Percentiles rank a stretch among this genome's conserved stretches.
These are phyloP conservation scores for Beverwykella pulmonaria DNA, from an alignment of 495 filamentous ascomycete species.

Conservation along the genomic window DNA sequence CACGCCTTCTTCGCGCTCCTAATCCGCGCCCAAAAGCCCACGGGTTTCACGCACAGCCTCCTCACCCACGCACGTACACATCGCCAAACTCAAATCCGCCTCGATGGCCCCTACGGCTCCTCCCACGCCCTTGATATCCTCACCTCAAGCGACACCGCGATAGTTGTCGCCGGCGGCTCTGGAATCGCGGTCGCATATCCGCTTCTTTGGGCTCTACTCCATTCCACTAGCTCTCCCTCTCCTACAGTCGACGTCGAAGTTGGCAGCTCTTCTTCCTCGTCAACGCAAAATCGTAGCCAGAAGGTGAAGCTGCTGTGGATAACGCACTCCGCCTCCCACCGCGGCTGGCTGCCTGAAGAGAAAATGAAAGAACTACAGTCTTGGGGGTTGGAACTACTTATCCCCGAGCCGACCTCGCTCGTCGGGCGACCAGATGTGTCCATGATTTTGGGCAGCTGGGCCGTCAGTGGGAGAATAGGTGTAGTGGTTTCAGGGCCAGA, in stretches of 20 bases:
- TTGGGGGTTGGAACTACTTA: conserved; percentile 52
- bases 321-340: conserved; percentile 54
- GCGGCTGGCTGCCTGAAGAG: conserved; percentile 54
- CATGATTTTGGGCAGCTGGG: conserved; percentile 42
- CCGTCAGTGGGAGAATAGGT: conserved; percentile 46
- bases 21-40: conserved; percentile 53
- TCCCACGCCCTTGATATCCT: conserved; percentile 51
- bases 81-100: conserved; percentile 43
- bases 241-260: conserved; percentile 6
- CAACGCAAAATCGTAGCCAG: neutral
- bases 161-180: conserved; percentile 64
- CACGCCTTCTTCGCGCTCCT: conserved; percentile 56
- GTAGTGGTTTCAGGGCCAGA: conserved; percentile 61
- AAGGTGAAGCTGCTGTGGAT: conserved; percentile 62
- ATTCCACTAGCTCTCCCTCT: neutral
- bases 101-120: conserved; percentile 65
- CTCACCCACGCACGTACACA: conserved; percentile 53
- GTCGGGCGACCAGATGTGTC: conserved; percentile 56
- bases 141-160: conserved; percentile 46
- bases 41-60: conserved; percentile 60
- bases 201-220: conserved; percentile 48
- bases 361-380: conserved; percentile 51
- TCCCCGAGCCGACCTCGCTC: conserved; percentile 57
- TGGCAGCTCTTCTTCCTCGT: neutral
- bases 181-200: conserved; percentile 65